Evolutionary conservation across 257 asterid genomes (phyloP), one percentile per base, ranked within the genome.

Genomic region (Plectranthus barbatus): DNA sequence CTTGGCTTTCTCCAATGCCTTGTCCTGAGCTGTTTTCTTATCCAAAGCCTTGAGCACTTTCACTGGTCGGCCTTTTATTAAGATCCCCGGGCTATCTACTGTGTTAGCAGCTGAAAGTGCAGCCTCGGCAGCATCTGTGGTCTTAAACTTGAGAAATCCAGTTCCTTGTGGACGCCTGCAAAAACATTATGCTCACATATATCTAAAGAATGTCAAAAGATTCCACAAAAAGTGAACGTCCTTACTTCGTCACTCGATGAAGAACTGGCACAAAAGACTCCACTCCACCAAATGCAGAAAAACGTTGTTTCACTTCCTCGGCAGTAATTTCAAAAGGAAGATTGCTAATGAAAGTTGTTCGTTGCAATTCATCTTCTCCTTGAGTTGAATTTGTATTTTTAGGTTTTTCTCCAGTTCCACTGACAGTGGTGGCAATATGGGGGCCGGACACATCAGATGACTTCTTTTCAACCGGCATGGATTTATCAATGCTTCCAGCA

Each of bases 91-190:
- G 66, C 86, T 90, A 77, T 71, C 70, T 24, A 31, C 83, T 59
- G 73, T 55, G 47, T 73, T 78, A 64, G 94, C 91, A 7, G 92
- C 94, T 58, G 84, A 82, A 81, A 82, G 66, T 41, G 95, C 92
- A 67, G 95, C 94, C 71, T 80, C 73, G 31, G 82, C 86, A 71
- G 82, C 83, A 51, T 86, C 96, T 14, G 62, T 48, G 62, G 88
- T 79, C 53, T 73, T 84, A 63, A 87, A 93, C 85, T 93, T 93
- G 76, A 93, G 95, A 79, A 93, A 93, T 63, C 97, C 99, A 49
- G 99, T 90, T 73, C 99, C 97, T 66, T 86, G 84, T 33, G 99
- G 99, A 64, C 97, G 84, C 80, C 97, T 93, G 74, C 68, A 75
- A 64, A 72, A 56, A 64, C 34, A 51, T 17, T 56, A 66, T 9